These are phyloP conservation scores for Flaveria ramosissima DNA, from an alignment of 129 eudicot genomes.

Conservation along the genomic window DNA sequence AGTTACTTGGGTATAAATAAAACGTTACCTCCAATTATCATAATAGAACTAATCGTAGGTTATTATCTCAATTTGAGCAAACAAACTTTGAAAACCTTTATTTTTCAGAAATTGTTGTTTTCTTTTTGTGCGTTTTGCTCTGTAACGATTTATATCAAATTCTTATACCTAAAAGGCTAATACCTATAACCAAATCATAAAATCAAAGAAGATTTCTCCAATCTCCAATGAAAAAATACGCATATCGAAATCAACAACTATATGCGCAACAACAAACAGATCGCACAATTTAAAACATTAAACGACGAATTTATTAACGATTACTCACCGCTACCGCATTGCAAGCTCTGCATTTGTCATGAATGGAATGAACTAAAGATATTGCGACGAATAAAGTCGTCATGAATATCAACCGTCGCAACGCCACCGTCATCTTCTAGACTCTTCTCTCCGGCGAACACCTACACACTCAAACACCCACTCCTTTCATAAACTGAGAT, in stretches of 20 bases:
- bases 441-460: conserved; percentile 15
- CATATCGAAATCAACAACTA: not conserved
- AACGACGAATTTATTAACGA: conserved; percentile 22
- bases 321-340: conserved; percentile 73
- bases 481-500: not conserved
- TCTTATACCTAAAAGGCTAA: not conserved
- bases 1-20: too few species aligned
- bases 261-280: conserved; percentile 24
- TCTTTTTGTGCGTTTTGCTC: too few species aligned
- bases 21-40: too few species aligned
- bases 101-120: not conserved
- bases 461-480: conserved; percentile 7
- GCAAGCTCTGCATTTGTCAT: conserved; percentile 92
- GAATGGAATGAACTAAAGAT: conserved; percentile 47
- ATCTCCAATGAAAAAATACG: not conserved
- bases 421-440: conserved; percentile 34
- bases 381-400: conserved; percentile 25
- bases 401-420: conserved; percentile 35
- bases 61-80: not conserved
- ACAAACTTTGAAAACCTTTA: not conserved
- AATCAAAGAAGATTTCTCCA: not conserved
- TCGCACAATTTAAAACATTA: conserved; percentile 12
- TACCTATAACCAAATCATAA: not conserved
- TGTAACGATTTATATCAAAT: not conserved
- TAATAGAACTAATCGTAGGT: not conserved